Evolutionary conservation across 2,329 filamentous ascomycete species (phyloP).

Genomic region (Onygenales sp.): DNA sequence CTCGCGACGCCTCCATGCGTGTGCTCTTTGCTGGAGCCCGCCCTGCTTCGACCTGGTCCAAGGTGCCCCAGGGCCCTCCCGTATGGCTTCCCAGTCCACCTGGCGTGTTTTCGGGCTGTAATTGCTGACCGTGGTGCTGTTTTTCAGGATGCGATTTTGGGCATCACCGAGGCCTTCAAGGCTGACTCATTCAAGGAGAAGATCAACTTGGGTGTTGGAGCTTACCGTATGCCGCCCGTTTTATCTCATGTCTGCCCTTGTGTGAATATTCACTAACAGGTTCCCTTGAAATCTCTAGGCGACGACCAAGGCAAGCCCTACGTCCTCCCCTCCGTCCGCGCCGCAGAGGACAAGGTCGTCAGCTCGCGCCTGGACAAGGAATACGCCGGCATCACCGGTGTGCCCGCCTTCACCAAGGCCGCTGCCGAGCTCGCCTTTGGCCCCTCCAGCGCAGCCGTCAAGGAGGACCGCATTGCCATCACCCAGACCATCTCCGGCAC

Average conservation of each 20-base stretch:
- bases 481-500: slow-evolving; percentile 98
- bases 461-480: slow-evolving; percentile 69
- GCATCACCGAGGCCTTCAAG: slow-evolving; percentile 96
- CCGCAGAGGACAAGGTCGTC: slow-evolving; percentile 81
- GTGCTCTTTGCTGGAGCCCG: slow-evolving; percentile 37
- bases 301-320: slow-evolving; percentile 97
- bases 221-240: slow-evolving; percentile 58
- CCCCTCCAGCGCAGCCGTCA: slow-evolving; percentile 63
- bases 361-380: slow-evolving; percentile 80
- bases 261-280: not conserved
- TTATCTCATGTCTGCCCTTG: not conserved
- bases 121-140: slow-evolving; percentile 16
- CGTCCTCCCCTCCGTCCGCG: slow-evolving; percentile 84
- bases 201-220: slow-evolving; percentile 97
- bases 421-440: slow-evolving; percentile 89
- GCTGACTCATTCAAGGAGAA: slow-evolving; percentile 87
- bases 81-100: slow-evolving; percentile 44
- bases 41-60: slow-evolving; percentile 76
- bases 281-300: slow-evolving; percentile 21
- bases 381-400: slow-evolving; percentile 94
- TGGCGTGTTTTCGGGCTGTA: not conserved
- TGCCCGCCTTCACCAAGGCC: slow-evolving; percentile 86
- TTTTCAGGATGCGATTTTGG: slow-evolving; percentile 36
- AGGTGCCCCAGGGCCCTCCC: slow-evolving; percentile 87
- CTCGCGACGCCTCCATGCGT: slow-evolving; percentile 30